These are phyloP conservation scores for Phialocephala subalpina DNA, from an alignment of 2,329 filamentous ascomycete genomes.

Conservation along the genomic window DNA sequence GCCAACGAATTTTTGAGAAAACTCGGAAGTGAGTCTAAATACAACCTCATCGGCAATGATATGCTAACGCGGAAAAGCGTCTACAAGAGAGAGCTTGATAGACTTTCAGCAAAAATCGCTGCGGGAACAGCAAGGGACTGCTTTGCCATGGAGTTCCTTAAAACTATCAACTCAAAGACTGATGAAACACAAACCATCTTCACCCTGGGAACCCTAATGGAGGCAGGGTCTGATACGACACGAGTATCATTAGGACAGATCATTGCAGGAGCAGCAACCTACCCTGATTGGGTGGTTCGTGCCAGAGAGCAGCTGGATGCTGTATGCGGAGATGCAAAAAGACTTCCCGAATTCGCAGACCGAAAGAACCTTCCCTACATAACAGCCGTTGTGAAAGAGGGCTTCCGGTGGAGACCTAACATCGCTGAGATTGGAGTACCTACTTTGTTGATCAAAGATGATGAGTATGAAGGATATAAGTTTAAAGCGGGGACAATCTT, in stretches of 20 bases:
- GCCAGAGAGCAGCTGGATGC: slow-evolving; percentile 53
- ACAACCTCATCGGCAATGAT: not conserved
- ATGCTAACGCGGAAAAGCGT: slow-evolving; percentile 25
- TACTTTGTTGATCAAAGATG: slow-evolving; percentile 50
- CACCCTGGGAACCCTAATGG: slow-evolving; percentile 46
- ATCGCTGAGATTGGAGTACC: slow-evolving; percentile 45
- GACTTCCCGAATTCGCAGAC: slow-evolving; percentile 50
- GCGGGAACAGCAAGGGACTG: slow-evolving; percentile 39
- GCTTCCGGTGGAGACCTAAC: slow-evolving; percentile 53
- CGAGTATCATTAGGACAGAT: slow-evolving; percentile 45
- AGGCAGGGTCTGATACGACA: slow-evolving; percentile 53
- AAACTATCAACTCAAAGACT: slow-evolving; percentile 31
- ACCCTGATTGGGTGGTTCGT: slow-evolving; percentile 33
- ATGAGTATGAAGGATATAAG: slow-evolving; percentile 53
- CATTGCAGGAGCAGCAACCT: slow-evolving; percentile 41
- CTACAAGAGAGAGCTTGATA: slow-evolving; percentile 37
- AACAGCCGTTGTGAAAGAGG: slow-evolving; percentile 54
- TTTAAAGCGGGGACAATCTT: slow-evolving; percentile 53
- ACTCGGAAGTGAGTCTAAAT: slow-evolving; percentile 21
- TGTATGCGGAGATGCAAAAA: slow-evolving; percentile 48
- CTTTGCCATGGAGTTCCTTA: slow-evolving; percentile 40
- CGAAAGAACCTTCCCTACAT: slow-evolving; percentile 50
- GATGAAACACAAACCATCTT: slow-evolving; percentile 40
- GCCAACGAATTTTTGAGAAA: slow-evolving; percentile 34
- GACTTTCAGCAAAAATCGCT: slow-evolving; percentile 33